A percentile compares a stretch with the other conserved stretches of the same genome.
Conservation (phyloP, 129 eudicot genomes). For the Flaveria linearis region DNA sequence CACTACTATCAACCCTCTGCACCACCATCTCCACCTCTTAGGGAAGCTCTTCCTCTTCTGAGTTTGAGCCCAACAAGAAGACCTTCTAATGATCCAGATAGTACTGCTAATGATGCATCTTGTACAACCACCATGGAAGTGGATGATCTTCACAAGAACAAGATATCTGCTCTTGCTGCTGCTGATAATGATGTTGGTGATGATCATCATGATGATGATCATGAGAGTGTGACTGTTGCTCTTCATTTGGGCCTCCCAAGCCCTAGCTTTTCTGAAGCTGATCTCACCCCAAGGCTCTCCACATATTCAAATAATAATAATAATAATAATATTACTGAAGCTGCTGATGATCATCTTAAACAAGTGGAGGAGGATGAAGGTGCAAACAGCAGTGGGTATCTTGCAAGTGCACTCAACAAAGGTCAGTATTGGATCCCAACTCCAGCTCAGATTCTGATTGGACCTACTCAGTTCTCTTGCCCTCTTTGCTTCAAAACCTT, state of each 20-base stretch:
- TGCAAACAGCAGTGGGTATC: constrained; percentile 36
- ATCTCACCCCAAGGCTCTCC: constrained; percentile 39
- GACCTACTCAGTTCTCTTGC: constrained; percentile 95
- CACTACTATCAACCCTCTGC: constrained; percentile 35
- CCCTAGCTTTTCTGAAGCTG: constrained; percentile 50
- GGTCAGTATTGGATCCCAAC: constrained; percentile 99
- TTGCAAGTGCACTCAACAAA: constrained; percentile 66
- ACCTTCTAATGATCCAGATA: constrained; percentile 9
- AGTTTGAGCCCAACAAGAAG: constrained; percentile 54
- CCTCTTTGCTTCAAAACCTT: constrained; percentile 94
- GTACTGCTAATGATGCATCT: constrained; percentile 24
- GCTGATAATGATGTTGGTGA: not conserved
- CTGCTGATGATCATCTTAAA: constrained; percentile 18
- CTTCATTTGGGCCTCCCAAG: constrained; percentile 72
- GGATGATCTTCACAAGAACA: constrained; percentile 40
- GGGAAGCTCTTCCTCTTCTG: constrained; percentile 82
- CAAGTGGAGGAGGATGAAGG: constrained; percentile 51
- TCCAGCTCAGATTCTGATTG: constrained; percentile 87
- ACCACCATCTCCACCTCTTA: constrained; percentile 82
- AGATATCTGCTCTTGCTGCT: not conserved
- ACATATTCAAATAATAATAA: constrained; percentile 26
- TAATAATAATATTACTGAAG: constrained; percentile 10
- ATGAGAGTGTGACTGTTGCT: constrained; percentile 46
- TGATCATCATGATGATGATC: constrained; percentile 27
- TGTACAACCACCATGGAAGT: constrained; percentile 50